Percentiles rank a stretch among this genome's conserved stretches.
phyloP scores from a whole-genome alignment of 805 yeast genomes.

The Saccharomycopsis guyanensis region DNA sequence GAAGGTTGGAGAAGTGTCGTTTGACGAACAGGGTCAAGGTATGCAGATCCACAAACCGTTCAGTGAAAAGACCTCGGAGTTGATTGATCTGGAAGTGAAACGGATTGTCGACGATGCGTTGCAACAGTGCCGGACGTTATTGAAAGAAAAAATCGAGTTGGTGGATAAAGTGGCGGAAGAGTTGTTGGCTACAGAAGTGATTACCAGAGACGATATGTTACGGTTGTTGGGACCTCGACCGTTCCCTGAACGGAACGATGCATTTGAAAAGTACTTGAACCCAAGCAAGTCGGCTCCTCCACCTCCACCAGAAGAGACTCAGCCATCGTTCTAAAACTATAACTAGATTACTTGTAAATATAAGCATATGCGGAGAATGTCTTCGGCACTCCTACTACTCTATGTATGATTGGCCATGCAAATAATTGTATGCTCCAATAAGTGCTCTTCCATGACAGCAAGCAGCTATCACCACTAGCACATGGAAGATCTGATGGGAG shows the following conservation, averaged over 20 bases:
- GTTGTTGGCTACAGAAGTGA: conserved; percentile 75
- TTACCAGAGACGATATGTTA: conserved; percentile 92
- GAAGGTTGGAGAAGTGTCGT: conserved; percentile 75
- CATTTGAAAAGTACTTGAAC: conserved; percentile 69
- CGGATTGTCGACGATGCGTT: conserved; percentile 73
- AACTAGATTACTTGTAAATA: too few relatives aligned
- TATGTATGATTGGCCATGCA: too few relatives aligned
- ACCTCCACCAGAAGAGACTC: conserved; percentile 21
- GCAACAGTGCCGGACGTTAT: conserved; percentile 55
- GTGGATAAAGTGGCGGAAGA: conserved; percentile 85
- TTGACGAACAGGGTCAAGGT: conserved; percentile 54
- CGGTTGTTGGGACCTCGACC: conserved; percentile 85
- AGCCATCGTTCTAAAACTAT: too few relatives aligned
- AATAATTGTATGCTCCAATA: conserved; percentile 44
- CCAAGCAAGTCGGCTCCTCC: background rate
- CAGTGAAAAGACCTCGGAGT: conserved; percentile 76
- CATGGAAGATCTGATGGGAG: conserved; percentile 80
- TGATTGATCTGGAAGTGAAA: conserved; percentile 78
- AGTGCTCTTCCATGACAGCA: conserved; percentile 64
- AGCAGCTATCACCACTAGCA: conserved; percentile 71
- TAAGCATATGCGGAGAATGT: too few relatives aligned
- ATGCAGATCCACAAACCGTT: conserved; percentile 75
- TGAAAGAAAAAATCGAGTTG: conserved; percentile 62
- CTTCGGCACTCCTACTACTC: too few relatives aligned
- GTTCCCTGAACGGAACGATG: conserved; percentile 83